A percentile compares a stretch with the other conserved stretches of the same genome.
phyloP scores from a whole-genome alignment of 2,329 filamentous ascomycete genomes.

The Neospermospora avenae region DNA sequence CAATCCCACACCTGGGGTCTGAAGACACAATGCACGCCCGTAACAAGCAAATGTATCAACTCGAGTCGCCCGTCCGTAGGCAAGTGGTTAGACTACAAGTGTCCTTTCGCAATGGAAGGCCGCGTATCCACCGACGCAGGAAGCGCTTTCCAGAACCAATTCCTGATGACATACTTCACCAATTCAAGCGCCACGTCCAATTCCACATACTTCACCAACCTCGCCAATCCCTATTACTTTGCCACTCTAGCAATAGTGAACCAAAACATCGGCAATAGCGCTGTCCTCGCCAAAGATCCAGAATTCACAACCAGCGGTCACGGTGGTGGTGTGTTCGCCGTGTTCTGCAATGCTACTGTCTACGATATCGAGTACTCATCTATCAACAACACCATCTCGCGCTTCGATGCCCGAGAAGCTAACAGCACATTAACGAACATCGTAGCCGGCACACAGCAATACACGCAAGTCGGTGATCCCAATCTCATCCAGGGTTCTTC shows the following conservation, averaged over 20 bases:
- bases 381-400: neutral
- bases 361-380: neutral
- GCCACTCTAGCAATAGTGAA: neutral
- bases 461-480: neutral
- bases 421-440: slow-evolving; percentile 1
- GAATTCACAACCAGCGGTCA: neutral
- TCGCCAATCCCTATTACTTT: neutral
- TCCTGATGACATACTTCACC: neutral
- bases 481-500: neutral
- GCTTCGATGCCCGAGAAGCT: neutral
- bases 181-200: neutral
- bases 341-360: neutral
- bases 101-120: slow-evolving; percentile 1
- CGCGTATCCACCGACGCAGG: neutral
- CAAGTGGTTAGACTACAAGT: neutral
- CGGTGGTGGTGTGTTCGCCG: neutral
- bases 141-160: neutral
- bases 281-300: neutral
- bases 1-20: neutral
- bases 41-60: neutral
- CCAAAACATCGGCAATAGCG: neutral
- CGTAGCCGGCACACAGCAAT: neutral
- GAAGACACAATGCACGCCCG: neutral
- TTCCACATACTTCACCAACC: neutral
- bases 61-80: neutral